Percentiles rank a stretch among this genome's conserved stretches.
phyloP scores from a whole-genome alignment of 139 green algal species.

The Ettlia oleoabundans region DNA sequence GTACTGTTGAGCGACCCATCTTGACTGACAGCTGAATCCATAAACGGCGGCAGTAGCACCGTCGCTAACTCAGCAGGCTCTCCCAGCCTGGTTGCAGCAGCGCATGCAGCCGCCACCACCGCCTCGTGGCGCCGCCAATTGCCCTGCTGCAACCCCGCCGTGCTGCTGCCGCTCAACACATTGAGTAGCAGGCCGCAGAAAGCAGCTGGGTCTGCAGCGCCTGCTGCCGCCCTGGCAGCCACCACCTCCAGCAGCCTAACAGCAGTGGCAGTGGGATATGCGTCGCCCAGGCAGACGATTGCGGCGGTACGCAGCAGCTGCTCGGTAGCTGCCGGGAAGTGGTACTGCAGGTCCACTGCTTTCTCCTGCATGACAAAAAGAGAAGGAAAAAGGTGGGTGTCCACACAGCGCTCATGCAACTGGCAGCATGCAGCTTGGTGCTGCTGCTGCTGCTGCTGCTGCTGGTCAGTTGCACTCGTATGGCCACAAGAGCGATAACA shows the following conservation, averaged over 20 bases:
- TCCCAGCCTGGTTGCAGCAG: neutral
- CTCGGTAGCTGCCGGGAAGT: constrained; percentile 25
- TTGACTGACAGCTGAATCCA: neutral
- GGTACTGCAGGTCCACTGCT: constrained; percentile 39
- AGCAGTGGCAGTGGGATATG: constrained; percentile 8
- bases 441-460: no score
- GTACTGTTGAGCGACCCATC: neutral
- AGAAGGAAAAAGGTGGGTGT: no score
- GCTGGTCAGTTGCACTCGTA: no score
- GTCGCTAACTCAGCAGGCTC: neutral
- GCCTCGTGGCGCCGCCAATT: constrained; percentile 33
- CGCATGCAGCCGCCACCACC: constrained; percentile 22
- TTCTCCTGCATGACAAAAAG: constrained; percentile 22
- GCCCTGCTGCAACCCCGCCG: constrained; percentile 15
- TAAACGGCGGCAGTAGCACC: constrained; percentile 6
- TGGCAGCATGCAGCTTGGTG: no score
- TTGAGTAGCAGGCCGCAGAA: constrained; percentile 35
- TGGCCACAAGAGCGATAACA: no score
- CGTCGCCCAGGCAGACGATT: constrained; percentile 9
- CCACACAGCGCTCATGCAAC: no score
- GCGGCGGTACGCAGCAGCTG: constrained; percentile 28
- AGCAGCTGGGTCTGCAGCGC: neutral
- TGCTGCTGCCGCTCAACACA: constrained; percentile 27
- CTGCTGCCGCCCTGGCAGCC: neutral
- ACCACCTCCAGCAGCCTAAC: constrained; percentile 11